Evolutionary conservation across 164 flowering plant genomes (phyloP).

Genomic region (Hamamelis virginiana): DNA sequence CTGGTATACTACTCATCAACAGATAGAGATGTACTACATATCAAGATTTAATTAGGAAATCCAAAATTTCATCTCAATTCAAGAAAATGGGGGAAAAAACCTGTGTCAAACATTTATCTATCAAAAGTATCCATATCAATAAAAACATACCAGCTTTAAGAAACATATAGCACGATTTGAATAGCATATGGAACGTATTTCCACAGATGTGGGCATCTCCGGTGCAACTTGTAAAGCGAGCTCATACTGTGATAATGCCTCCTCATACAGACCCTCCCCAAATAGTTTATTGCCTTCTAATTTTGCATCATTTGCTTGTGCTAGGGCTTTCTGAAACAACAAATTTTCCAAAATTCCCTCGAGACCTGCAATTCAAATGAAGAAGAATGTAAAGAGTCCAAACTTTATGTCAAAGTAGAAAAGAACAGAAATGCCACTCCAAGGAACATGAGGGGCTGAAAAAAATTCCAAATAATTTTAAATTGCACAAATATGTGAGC

Average conservation of each 20-base stretch:
- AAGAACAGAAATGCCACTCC: too few relatives aligned
- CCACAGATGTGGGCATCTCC: slow-evolving; percentile 47
- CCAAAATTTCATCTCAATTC: neutral
- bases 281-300: slow-evolving; percentile 71
- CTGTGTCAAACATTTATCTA: too few relatives aligned
- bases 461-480: too few relatives aligned
- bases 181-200: slow-evolving; percentile 79
- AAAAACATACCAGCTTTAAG: slow-evolving; percentile 59
- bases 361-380: too few relatives aligned
- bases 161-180: slow-evolving; percentile 76
- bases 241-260: slow-evolving; percentile 70
- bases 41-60: neutral
- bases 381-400: too few relatives aligned
- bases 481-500: too few relatives aligned
- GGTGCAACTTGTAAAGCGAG: slow-evolving; percentile 58
- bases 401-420: too few relatives aligned
- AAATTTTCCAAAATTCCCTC: too few relatives aligned
- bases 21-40: neutral
- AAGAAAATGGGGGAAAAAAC: neutral
- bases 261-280: slow-evolving; percentile 67
- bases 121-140: too few relatives aligned
- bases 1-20: neutral
- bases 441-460: too few relatives aligned
- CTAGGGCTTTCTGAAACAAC: slow-evolving; percentile 67
- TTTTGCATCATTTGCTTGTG: slow-evolving; percentile 73